These are phyloP conservation scores for Fusarium clavum DNA, from an alignment of 2,329 filamentous ascomycete genomes.

Conservation along the genomic window DNA sequence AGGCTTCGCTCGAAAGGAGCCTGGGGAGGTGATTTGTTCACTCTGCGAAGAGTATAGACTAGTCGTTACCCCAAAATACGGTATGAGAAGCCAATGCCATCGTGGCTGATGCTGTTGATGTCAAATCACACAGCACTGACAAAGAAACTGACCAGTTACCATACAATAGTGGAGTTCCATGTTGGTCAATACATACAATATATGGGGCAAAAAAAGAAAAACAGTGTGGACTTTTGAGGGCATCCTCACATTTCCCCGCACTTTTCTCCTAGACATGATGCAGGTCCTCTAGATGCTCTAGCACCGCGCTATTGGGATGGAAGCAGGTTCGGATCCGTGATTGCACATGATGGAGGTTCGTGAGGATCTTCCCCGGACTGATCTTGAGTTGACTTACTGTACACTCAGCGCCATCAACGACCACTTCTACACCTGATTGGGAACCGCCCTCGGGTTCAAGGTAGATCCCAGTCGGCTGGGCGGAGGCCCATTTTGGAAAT, in stretches of 20 bases:
- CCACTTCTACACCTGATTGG: constrained; percentile 25
- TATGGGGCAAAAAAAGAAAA: constrained; percentile 1
- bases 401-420: constrained; percentile 19
- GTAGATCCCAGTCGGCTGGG: constrained; percentile 44
- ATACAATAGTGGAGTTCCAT: constrained; percentile 20
- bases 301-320: constrained; percentile 34
- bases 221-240: constrained; percentile 19
- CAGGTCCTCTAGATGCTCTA: constrained; percentile 33
- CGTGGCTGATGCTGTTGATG: constrained; percentile 1
- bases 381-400: constrained; percentile 19
- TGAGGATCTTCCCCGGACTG: constrained; percentile 29
- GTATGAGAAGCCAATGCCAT: constrained; percentile 16
- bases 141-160: not conserved
- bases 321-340: constrained; percentile 42
- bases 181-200: constrained; percentile 7
- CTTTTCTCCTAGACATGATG: constrained; percentile 25
- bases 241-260: constrained; percentile 35
- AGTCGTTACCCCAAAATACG: constrained; percentile 27
- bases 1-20: constrained; percentile 47
- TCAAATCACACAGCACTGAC: constrained; percentile 2
- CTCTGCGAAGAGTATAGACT: not conserved
- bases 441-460: constrained; percentile 32
- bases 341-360: constrained; percentile 26
- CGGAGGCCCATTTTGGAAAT: constrained; percentile 40
- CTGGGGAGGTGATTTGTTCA: constrained; percentile 17